phyloP scores from a whole-genome alignment of 352 stramenopile genomes.

The Phytophthora cactorum region DNA sequence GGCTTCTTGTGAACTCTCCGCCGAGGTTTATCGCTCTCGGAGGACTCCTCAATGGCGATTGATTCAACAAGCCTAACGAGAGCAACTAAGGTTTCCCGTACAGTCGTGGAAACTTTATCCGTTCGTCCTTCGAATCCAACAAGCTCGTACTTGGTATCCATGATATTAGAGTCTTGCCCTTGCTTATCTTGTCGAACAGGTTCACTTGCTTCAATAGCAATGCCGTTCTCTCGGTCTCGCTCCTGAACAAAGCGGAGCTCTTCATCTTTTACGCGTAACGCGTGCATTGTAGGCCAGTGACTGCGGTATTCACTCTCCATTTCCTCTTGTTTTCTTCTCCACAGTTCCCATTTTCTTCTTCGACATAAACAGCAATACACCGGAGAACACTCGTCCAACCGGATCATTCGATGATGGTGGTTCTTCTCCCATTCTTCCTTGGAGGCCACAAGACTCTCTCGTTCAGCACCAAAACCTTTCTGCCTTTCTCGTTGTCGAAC shows the following conservation, averaged over 20 bases:
- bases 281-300: conserved; percentile 40
- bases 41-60: conserved; percentile 4
- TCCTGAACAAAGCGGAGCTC: conserved; percentile 40
- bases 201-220: conserved; percentile 12
- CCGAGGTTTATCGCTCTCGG: conserved; percentile 6
- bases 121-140: background rate
- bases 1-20: conserved; percentile 27
- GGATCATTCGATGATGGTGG: conserved; percentile 73
- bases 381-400: conserved; percentile 26
- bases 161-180: background rate
- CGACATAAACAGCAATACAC: conserved; percentile 73
- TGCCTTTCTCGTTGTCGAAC: conserved; percentile 27
- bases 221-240: conserved; percentile 12
- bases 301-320: conserved; percentile 50
- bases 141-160: conserved; percentile 24
- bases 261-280: conserved; percentile 53
- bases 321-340: conserved; percentile 51
- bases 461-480: conserved; percentile 22
- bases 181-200: background rate
- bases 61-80: conserved; percentile 32
- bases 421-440: conserved; percentile 77
- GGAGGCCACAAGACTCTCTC: conserved; percentile 26
- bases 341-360: conserved; percentile 65
- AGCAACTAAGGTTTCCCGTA: conserved; percentile 19
- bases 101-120: background rate